Evolutionary conservation across 1,284 basidiomycete genomes (phyloP).

Genomic region (Apiotrichum laibachii): DNA sequence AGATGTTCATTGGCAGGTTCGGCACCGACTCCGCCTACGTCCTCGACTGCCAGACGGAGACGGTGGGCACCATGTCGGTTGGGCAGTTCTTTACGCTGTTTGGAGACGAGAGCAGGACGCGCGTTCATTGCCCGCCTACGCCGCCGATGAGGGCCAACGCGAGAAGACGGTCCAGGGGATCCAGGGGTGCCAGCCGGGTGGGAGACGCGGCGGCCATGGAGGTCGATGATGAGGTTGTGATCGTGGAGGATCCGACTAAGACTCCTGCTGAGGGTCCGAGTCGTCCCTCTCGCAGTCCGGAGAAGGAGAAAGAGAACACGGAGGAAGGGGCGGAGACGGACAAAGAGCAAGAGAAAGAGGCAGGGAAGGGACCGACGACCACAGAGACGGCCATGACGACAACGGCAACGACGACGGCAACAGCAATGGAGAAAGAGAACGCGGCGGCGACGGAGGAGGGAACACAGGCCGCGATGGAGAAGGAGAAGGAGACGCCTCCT

Average conservation of each 20-base stretch:
- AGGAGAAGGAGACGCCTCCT: no score
- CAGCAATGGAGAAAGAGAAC: neutral
- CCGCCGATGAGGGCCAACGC: no score
- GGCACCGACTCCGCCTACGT: conserved; percentile 66
- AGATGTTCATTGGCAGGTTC: conserved; percentile 71
- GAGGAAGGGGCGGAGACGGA: no score
- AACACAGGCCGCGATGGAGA: neutral
- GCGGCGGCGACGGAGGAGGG: neutral
- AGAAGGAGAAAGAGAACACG: no score
- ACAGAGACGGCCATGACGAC: neutral
- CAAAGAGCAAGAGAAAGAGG: no score
- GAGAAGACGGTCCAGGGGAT: no score
- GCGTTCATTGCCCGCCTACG: neutral
- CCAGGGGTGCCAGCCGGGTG: no score
- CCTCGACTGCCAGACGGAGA: conserved; percentile 73
- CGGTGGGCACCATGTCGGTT: conserved; percentile 63
- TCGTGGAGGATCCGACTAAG: neutral
- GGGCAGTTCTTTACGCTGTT: conserved; percentile 77
- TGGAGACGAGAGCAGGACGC: conserved; percentile 57
- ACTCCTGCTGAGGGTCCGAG: neutral
- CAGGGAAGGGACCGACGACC: neutral
- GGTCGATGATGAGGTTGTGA: no score
- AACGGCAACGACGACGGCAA: neutral
- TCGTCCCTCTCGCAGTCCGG: no score
- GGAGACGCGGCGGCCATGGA: no score